A percentile compares a stretch with the other conserved stretches of the same genome.
Conservation (phyloP, 2,329 filamentous ascomycete species). For the Botrytis tulipae region DNA sequence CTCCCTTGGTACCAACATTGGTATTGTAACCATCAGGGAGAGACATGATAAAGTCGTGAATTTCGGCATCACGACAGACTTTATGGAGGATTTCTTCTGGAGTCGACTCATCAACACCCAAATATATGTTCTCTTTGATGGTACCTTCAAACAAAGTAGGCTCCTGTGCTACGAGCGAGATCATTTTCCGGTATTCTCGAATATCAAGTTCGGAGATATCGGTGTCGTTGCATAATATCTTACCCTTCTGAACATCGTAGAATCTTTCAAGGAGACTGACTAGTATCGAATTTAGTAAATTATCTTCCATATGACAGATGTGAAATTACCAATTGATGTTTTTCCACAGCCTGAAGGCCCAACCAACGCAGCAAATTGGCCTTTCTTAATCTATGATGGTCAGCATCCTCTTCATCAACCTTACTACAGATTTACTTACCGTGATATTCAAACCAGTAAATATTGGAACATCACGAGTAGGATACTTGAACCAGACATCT, state of each 20-base stretch:
- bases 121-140: slow-evolving; percentile 66
- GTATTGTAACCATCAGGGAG: slow-evolving; percentile 52
- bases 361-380: slow-evolving; percentile 69
- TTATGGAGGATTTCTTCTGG: slow-evolving; percentile 45
- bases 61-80: slow-evolving; percentile 51
- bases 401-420: background rate
- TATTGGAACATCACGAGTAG: slow-evolving; percentile 54
- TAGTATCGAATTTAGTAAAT: background rate
- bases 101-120: slow-evolving; percentile 52
- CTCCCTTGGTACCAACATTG: slow-evolving; percentile 46
- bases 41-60: slow-evolving; percentile 52
- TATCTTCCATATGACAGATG: background rate
- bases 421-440: slow-evolving; percentile 20
- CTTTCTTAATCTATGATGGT: slow-evolving; percentile 47
- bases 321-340: slow-evolving; percentile 13
- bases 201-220: slow-evolving; percentile 60
- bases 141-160: slow-evolving; percentile 62
- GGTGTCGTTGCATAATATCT: slow-evolving; percentile 61
- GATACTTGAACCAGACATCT: slow-evolving; percentile 60
- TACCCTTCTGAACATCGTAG: slow-evolving; percentile 65
- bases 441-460: slow-evolving; percentile 62
- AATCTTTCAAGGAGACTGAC: slow-evolving; percentile 48
- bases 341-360: slow-evolving; percentile 56
- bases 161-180: slow-evolving; percentile 74
- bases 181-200: slow-evolving; percentile 58